A percentile compares a stretch with the other conserved stretches of the same genome.
These are phyloP conservation scores for Cinnamomum chago DNA, from an alignment of 164 flowering plant species.

Conservation along the genomic window DNA sequence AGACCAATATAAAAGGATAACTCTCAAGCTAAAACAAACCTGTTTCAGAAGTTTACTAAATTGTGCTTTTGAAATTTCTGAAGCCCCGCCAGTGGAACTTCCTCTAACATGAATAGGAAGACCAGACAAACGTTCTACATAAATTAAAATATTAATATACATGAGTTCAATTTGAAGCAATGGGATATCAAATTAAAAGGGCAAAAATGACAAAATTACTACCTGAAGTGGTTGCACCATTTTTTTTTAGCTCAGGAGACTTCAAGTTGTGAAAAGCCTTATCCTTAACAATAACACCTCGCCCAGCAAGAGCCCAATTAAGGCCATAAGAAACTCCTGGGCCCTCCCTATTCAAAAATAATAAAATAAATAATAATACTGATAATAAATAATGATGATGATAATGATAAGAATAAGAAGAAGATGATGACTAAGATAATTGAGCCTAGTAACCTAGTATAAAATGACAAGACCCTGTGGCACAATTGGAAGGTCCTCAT, in stretches of 20 bases:
- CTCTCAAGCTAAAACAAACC: conserved; percentile 23
- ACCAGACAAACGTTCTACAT: conserved; percentile 37
- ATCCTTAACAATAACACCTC: conserved; percentile 54
- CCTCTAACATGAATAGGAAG: conserved; percentile 45
- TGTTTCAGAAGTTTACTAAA: conserved; percentile 48
- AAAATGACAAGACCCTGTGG: too few relatives aligned
- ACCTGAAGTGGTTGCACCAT: conserved; percentile 45
- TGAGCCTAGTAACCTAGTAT: too few relatives aligned
- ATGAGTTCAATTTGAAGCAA: not conserved
- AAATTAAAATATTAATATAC: conserved; percentile 3
- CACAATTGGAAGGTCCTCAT: too few relatives aligned
- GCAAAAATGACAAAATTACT: not conserved
- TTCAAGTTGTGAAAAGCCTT: conserved; percentile 47
- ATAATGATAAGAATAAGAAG: not conserved
- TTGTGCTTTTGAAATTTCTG: conserved; percentile 42
- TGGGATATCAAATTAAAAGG: not conserved
- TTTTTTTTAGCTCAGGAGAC: conserved; percentile 40
- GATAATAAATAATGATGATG: conserved; percentile 6
- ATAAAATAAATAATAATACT: not conserved
- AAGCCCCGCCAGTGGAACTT: conserved; percentile 25
- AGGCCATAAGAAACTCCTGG: conserved; percentile 44
- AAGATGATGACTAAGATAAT: not conserved
- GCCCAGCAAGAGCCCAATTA: conserved; percentile 50
- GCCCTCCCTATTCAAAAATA: conserved; percentile 26
- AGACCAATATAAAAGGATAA: not conserved